Percentiles rank a stretch among this genome's conserved stretches.
These are phyloP conservation scores for Chrysosporium queenslandicum DNA, from an alignment of 2,329 filamentous ascomycete genomes.

Conservation along the genomic window DNA sequence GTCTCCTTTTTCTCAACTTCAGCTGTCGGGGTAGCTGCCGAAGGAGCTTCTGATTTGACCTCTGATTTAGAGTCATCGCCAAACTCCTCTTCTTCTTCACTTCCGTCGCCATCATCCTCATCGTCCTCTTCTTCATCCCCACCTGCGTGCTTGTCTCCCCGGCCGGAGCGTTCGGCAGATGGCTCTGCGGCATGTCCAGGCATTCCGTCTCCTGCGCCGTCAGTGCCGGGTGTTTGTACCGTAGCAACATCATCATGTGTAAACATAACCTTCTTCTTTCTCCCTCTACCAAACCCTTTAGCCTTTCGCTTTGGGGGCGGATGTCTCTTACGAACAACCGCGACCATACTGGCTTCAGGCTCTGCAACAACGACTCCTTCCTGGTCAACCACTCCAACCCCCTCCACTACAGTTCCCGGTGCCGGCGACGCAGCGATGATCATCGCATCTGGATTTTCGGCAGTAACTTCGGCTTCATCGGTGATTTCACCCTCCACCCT, in stretches of 20 bases:
- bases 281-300: slow-evolving; percentile 67
- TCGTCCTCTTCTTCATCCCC: slow-evolving; percentile 42
- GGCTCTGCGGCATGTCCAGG: slow-evolving; percentile 29
- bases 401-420: slow-evolving; percentile 51
- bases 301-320: slow-evolving; percentile 71
- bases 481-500: slow-evolving; percentile 72
- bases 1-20: slow-evolving; percentile 14
- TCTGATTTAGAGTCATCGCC: slow-evolving; percentile 39
- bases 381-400: slow-evolving; percentile 50
- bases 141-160: background rate
- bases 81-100: slow-evolving; percentile 44
- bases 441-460: slow-evolving; percentile 31
- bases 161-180: slow-evolving; percentile 22
- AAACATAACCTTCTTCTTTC: slow-evolving; percentile 62
- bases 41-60: slow-evolving; percentile 14
- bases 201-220: slow-evolving; percentile 23
- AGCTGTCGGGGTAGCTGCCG: slow-evolving; percentile 23
- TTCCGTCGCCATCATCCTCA: slow-evolving; percentile 36
- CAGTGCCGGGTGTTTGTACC: slow-evolving; percentile 32
- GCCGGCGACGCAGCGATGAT: slow-evolving; percentile 38
- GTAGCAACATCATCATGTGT: slow-evolving; percentile 35
- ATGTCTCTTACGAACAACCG: slow-evolving; percentile 49
- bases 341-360: slow-evolving; percentile 35
- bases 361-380: slow-evolving; percentile 50
- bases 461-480: slow-evolving; percentile 41